Base-by-base conservation (phyloP, 1,284 basidiomycete species). In the Xerocomus nothofagi region DNA sequence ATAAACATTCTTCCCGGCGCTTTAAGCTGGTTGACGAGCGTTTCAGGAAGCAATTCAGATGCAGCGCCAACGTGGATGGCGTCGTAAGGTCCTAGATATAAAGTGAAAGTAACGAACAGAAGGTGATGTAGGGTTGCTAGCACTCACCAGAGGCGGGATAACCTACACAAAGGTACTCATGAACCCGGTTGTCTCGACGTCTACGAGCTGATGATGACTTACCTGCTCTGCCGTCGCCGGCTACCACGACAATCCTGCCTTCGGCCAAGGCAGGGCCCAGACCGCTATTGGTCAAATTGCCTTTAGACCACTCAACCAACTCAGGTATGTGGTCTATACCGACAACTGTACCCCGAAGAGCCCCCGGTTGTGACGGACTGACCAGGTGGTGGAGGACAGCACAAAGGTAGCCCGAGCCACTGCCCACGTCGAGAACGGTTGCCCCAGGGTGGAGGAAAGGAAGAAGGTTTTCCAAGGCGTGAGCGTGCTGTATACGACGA, bases 61-160 rank as follows among this genome's bases (percentile, higher is more conserved):
- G 95, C 94, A 0, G 96, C 96, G 5, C 96, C 96, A 18, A 98
- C 96, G 61, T 99, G 96, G 40, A 98, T 98, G 0, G 84, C 88
- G 57, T 91, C 81, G 66, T 88, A 97, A 0, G 91, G 92, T 0
- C 82, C 93, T 79, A 26, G 17, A 15, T 40, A 36, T 9, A 27
- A 11, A n/a, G 24, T 47, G 18, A 29, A 21, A 36, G 17, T 10
- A 9, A 18, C 1, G 6, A n/a, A n/a, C 24, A 15, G 9, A 39
- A n/a, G 12, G 2, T 11, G 12, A 41, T n/a, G n/a, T n/a, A n/a
- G n/a, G 10, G 6, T 12, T 15, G 2, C 15, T 7, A 18, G 4
- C n/a, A 54, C 61, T 45, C 18, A 67, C 69, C 70, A 14, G 48
- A 57, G 11, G 53, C 49, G n/a, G 55, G 36, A 44, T 68, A 63